Evolutionary conservation across 1,284 basidiomycete genomes (phyloP).

Genomic region (Gymnopus androsaceus): DNA sequence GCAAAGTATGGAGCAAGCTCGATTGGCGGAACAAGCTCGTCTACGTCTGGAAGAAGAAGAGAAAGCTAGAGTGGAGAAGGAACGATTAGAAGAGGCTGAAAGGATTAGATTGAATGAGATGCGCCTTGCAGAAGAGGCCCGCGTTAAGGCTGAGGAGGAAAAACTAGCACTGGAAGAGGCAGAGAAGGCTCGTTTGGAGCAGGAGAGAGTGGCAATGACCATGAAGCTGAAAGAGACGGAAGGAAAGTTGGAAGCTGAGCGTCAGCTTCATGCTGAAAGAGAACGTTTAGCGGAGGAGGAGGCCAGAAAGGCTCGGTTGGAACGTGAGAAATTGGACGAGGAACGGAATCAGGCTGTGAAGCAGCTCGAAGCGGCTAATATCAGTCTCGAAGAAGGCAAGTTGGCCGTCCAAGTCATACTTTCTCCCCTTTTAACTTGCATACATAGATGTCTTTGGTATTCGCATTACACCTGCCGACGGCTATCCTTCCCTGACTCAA

Average conservation of each 20-base stretch:
- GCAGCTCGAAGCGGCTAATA: slow-evolving; percentile 6
- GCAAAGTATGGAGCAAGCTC: slow-evolving; percentile 34
- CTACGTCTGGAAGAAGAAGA: slow-evolving; percentile 30
- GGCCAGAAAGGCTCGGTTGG: slow-evolving; percentile 22
- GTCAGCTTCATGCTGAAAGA: slow-evolving; percentile 27
- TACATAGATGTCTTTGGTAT: slow-evolving; percentile 18
- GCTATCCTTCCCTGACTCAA: slow-evolving; percentile 19
- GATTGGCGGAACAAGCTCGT: slow-evolving; percentile 35
- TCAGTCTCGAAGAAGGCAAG: slow-evolving; percentile 18
- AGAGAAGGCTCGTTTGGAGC: slow-evolving; percentile 34
- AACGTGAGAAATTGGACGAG: slow-evolving; percentile 14
- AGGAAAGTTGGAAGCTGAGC: slow-evolving; percentile 21
- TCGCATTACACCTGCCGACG: not conserved
- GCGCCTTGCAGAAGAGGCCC: slow-evolving; percentile 29
- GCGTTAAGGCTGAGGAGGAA: slow-evolving; percentile 32
- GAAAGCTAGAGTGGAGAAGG: slow-evolving; percentile 24
- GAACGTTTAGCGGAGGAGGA: slow-evolving; percentile 34
- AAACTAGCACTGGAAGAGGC: slow-evolving; percentile 37
- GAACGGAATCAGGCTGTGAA: slow-evolving; percentile 17
- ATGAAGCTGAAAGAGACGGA: slow-evolving; percentile 23
- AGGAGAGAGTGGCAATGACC: slow-evolving; percentile 29
- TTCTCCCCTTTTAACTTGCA: not conserved
- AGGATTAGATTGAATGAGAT: slow-evolving; percentile 14
- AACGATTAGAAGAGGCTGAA: slow-evolving; percentile 19
- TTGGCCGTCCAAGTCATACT: not conserved